Percentiles rank a stretch among this genome's conserved stretches.
Evolutionary conservation across 2,329 filamentous ascomycete species (phyloP).

Genomic region (Colletotrichum tropicale): DNA sequence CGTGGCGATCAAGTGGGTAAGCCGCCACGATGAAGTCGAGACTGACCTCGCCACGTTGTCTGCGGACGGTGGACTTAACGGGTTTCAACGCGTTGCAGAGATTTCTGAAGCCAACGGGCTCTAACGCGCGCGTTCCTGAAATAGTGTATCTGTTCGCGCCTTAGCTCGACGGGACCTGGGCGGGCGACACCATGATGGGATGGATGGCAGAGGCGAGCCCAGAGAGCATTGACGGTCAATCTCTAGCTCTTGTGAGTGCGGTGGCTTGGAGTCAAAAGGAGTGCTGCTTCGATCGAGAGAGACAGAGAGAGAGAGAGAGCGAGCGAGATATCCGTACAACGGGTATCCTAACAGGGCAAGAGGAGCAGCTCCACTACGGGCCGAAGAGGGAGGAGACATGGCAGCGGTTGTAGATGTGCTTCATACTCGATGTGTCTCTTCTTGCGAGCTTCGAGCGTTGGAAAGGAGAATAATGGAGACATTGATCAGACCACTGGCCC

Average conservation of each 20-base stretch:
- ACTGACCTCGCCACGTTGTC: slow-evolving; percentile 9
- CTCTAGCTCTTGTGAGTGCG: not conserved
- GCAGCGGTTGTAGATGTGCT: not conserved
- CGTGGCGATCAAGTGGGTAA: slow-evolving; percentile 13
- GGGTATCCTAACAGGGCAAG: not conserved
- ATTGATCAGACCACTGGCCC: not conserved
- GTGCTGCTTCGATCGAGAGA: not conserved
- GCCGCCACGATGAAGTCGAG: not conserved
- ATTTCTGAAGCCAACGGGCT: not conserved
- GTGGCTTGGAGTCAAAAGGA: not conserved
- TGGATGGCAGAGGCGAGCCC: slow-evolving; percentile 7
- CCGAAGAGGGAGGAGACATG: not conserved
- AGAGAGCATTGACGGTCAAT: not conserved
- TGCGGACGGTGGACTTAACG: not conserved
- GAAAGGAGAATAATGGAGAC: not conserved
- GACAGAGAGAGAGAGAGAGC: not conserved
- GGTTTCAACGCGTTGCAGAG: not conserved
- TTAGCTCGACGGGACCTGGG: not conserved
- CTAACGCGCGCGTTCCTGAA: slow-evolving; percentile 9
- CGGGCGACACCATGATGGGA: slow-evolving; percentile 1
- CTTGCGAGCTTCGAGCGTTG: not conserved
- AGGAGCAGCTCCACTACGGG: not conserved
- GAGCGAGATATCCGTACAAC: not conserved
- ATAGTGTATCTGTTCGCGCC: not conserved
- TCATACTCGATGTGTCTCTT: not conserved